Evolutionary conservation across 495 filamentous ascomycete genomes (phyloP), one percentile per base, ranked within the genome.

Genomic region (Penicillium steckii): DNA sequence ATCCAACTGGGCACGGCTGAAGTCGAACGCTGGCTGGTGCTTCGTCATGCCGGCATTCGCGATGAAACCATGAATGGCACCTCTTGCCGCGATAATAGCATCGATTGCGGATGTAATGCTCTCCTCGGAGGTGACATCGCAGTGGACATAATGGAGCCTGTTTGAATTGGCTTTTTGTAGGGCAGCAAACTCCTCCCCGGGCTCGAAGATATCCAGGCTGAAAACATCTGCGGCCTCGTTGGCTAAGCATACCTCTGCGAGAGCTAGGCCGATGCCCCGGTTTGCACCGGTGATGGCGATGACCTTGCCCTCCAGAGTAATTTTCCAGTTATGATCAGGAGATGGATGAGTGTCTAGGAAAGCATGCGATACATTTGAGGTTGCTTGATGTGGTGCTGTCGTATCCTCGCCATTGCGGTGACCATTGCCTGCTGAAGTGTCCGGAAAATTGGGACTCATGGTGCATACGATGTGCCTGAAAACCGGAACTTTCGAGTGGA

Each of bases 11-110:
- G 59, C 52, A 4, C 67, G 62, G 3, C 57, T 62, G 53, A 77
- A 75, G 27, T 74, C 55, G 9, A 75, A 56, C 2, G 74, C 72
- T 10, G 71, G 72, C 40, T 74, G 72, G 38, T 74, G 74, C 50
- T 75, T 75, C 26, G 74, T 75, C 66, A 73, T 72, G 17, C 74
- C 74, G 2, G 74, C 70, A 46, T 71, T 72, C 47, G 65, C 66
- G 2, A 74, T 59, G 42, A 72, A 47, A 8, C 69, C 69, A 37
- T 72, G 65, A 15, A 73, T 65, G 1, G 61, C 51, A 25, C 68
- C 67, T 18, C 60, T 58, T 26, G 58, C 59, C 7, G 62, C 59
- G 9, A 75, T 65, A 12, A 77, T 64, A n/a, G 57, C 45, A 22
- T 72, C 61, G 43, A 77, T 62, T 1, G 72, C 69, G n/a, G 65